Conservation (phyloP, 2,329 filamentous ascomycete genomes). For the Paradendryphiella salina region DNA sequence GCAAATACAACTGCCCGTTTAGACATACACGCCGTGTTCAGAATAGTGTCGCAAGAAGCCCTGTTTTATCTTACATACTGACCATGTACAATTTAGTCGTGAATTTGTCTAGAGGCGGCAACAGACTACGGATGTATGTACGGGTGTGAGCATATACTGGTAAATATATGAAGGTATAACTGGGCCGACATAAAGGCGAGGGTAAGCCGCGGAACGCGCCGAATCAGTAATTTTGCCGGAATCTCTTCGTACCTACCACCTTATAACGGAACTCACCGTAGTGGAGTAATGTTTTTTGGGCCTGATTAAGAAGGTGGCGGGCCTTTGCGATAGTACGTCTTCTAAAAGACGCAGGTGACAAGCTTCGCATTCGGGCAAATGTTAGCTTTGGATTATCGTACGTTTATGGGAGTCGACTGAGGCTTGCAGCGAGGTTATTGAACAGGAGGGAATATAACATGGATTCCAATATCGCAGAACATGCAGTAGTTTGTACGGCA, state of each 20-base stretch:
- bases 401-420: not conserved
- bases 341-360: not conserved
- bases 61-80: not conserved
- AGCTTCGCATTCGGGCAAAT: not conserved
- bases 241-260: slow-evolving; percentile 2
- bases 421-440: not conserved
- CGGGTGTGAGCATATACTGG: not conserved
- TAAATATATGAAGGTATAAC: slow-evolving; percentile 8
- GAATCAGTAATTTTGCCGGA: slow-evolving; percentile 9
- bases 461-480: slow-evolving; percentile 1
- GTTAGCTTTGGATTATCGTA: not conserved
- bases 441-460: not conserved
- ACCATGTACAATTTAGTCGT: slow-evolving; percentile 3
- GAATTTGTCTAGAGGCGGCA: not conserved
- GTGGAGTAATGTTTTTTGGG: slow-evolving; percentile 1
- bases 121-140: not conserved
- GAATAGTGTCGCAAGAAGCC: not conserved
- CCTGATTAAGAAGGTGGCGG: slow-evolving; percentile 1
- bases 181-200: slow-evolving; percentile 10
- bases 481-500: slow-evolving; percentile 8
- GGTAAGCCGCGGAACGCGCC: slow-evolving; percentile 13
- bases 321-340: not conserved
- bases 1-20: not conserved
- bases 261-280: slow-evolving; percentile 9
- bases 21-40: not conserved